A percentile compares a stretch with the other conserved stretches of the same genome.
Evolutionary conservation across 192 early-diverging fungal genomes (phyloP).

Genomic region (Linnemannia zychae): DNA sequence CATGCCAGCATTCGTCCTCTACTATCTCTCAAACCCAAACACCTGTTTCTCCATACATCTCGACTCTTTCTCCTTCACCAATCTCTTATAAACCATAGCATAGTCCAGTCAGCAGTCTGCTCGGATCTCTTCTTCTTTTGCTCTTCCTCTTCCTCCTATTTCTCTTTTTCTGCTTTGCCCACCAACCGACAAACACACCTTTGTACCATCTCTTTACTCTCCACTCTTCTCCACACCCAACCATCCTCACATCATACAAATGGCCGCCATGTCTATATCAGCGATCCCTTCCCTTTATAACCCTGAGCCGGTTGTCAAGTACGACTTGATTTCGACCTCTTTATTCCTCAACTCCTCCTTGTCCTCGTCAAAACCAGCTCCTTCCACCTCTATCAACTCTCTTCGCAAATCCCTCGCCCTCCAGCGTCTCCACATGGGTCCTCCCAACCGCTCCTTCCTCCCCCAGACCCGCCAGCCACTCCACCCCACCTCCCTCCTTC

Average conservation of each 20-base stretch:
- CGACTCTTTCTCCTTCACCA: neutral
- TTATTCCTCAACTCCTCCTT: neutral
- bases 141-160: neutral
- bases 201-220: neutral
- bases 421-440: constrained; percentile 35
- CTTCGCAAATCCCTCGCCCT: constrained; percentile 32
- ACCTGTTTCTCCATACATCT: constrained; percentile 34
- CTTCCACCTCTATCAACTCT: neutral
- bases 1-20: constrained; percentile 15
- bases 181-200: neutral
- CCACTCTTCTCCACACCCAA: neutral
- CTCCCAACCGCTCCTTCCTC: constrained; percentile 11
- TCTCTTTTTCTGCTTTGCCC: neutral
- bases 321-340: constrained; percentile 43
- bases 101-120: neutral
- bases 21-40: constrained; percentile 19
- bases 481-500: constrained; percentile 16
- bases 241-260: neutral
- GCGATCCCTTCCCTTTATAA: constrained; percentile 38
- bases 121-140: neutral
- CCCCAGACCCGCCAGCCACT: constrained; percentile 16
- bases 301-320: constrained; percentile 39
- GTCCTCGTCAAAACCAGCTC: neutral
- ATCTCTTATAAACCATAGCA: neutral
- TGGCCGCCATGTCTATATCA: constrained; percentile 51